Evolutionary conservation across 2,329 filamentous ascomycete species (phyloP).

Genomic region (Fusarium tanahbumbuense): DNA sequence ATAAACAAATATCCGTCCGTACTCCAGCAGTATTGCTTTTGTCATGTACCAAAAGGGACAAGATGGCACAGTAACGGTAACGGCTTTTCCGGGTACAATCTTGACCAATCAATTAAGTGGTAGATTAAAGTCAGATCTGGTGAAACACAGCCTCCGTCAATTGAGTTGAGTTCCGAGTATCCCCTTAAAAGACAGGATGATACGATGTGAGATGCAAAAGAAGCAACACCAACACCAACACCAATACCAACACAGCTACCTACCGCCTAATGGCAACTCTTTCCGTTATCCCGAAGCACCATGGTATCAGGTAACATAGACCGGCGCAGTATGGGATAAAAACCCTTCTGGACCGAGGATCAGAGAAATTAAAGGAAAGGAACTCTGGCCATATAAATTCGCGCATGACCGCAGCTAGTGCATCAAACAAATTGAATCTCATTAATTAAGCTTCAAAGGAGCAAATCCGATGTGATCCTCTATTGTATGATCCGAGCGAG

Average conservation of each 20-base stretch:
- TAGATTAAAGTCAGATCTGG: constrained; percentile 37
- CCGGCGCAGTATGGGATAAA: background rate
- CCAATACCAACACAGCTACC: background rate
- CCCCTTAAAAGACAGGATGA: constrained; percentile 16
- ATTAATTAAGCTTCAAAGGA: constrained; percentile 24
- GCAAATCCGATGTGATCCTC: constrained; percentile 16
- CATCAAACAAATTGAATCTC: constrained; percentile 36
- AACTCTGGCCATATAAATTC: constrained; percentile 14
- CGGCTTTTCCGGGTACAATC: background rate
- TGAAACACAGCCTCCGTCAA: constrained; percentile 29
- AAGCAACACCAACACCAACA: background rate
- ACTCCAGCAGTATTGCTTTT: background rate
- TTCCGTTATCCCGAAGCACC: constrained; percentile 8
- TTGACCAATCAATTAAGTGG: constrained; percentile 15
- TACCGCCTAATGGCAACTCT: background rate
- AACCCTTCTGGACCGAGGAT: background rate
- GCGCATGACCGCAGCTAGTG: constrained; percentile 34
- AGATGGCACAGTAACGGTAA: constrained; percentile 7
- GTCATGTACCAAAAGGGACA: background rate
- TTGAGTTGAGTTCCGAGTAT: constrained; percentile 1
- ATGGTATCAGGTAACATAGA: background rate
- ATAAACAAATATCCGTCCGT: background rate
- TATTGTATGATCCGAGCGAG: constrained; percentile 19
- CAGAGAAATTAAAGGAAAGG: constrained; percentile 33
- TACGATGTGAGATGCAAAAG: background rate